phyloP scores from a whole-genome alignment of 345 rosid species.

The Bruguiera parviflora region DNA sequence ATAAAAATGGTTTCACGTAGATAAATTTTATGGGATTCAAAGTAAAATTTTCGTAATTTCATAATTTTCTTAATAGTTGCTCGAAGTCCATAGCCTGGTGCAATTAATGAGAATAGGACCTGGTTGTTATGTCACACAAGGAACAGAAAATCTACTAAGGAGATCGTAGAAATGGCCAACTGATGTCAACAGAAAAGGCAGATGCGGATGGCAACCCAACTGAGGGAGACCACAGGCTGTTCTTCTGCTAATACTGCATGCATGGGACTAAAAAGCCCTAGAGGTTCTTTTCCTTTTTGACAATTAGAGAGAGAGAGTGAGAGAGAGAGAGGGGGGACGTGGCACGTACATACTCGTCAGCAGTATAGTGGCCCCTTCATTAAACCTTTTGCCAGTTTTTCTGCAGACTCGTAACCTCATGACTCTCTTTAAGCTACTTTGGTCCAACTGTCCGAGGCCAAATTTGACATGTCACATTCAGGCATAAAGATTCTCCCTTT shows the following conservation, averaged over 20 bases:
- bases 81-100: neutral
- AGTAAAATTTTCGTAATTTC: too few species aligned
- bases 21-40: too few species aligned
- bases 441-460: constrained; percentile 1
- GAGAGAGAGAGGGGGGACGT: neutral
- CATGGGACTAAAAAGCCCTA: constrained; percentile 16
- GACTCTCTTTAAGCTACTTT: constrained; percentile 2
- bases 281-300: constrained; percentile 16
- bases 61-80: neutral
- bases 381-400: neutral
- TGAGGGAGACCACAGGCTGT: constrained; percentile 25
- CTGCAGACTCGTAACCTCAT: constrained; percentile 14
- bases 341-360: neutral
- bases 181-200: constrained; percentile 33
- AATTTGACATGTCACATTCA: constrained; percentile 6
- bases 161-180: constrained; percentile 20
- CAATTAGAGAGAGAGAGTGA: neutral
- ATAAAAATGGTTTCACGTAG: too few species aligned
- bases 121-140: constrained; percentile 17
- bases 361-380: constrained; percentile 1
- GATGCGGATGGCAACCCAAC: constrained; percentile 29
- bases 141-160: constrained; percentile 24
- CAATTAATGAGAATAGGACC: constrained; percentile 6
- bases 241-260: constrained; percentile 16
- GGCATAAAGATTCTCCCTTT: constrained; percentile 10